Evolutionary conservation across 108 stramenopile genomes (phyloP).

Genomic region (Pseudonitzschia delicatissima): DNA sequence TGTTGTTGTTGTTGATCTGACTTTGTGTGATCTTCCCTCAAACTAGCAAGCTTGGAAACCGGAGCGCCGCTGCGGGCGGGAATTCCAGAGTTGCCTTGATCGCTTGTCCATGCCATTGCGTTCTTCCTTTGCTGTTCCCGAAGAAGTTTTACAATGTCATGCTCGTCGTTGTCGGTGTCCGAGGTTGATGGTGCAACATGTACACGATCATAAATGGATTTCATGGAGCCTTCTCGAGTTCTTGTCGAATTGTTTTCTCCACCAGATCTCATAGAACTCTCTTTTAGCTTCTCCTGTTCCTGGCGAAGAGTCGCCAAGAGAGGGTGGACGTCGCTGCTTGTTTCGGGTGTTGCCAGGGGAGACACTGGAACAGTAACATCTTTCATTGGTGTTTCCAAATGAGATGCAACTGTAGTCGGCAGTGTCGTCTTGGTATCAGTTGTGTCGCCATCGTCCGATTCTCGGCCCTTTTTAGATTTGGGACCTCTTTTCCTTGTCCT

Average conservation of each 20-base stretch:
- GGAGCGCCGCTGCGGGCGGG: too few species aligned
- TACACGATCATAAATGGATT: too few species aligned
- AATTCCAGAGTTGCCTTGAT: too few species aligned
- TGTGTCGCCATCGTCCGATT: neutral
- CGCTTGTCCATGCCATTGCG: neutral
- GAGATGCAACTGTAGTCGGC: neutral
- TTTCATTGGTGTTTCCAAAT: neutral
- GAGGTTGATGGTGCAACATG: too few species aligned
- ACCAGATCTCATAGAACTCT: neutral
- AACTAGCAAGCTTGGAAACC: too few species aligned
- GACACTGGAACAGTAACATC: neutral
- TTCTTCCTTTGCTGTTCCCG: constrained; percentile 13
- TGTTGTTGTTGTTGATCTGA: too few species aligned
- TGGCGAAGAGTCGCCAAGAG: constrained; percentile 6
- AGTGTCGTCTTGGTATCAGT: neutral
- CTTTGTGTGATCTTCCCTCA: too few species aligned
- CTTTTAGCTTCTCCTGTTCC: constrained; percentile 1
- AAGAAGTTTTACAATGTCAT: too few species aligned
- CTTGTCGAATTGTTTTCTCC: neutral
- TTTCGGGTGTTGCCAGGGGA: neutral
- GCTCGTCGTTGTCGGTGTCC: too few species aligned
- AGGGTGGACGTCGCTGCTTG: neutral
- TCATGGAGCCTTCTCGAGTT: neutral
- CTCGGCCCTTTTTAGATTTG: neutral
- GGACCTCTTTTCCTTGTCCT: neutral